A percentile compares a stretch with the other conserved stretches of the same genome.
These are phyloP conservation scores for Suillus discolor DNA, from an alignment of 768 basidiomycete species.

Conservation along the genomic window DNA sequence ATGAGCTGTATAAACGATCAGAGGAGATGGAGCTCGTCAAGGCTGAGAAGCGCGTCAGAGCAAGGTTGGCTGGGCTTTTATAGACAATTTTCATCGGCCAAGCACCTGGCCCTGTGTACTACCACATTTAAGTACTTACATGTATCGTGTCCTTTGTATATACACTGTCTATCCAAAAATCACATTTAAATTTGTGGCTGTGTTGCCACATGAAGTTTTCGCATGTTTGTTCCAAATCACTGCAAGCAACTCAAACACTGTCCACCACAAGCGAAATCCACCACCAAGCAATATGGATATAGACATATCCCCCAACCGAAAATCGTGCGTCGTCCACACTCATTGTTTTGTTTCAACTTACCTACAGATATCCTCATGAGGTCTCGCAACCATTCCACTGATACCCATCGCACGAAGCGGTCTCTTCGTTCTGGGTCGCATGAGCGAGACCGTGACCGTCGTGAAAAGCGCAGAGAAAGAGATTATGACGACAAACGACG, in stretches of 20 bases:
- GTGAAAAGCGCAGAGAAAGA: constrained; percentile 52
- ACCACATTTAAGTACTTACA: constrained; percentile 1
- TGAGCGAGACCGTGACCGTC: constrained; percentile 52
- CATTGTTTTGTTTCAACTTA: background rate
- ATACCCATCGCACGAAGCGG: constrained; percentile 70
- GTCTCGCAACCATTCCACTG: constrained; percentile 75
- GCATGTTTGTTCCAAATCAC: constrained; percentile 28
- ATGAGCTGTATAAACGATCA: constrained; percentile 50
- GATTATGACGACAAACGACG: constrained; percentile 63
- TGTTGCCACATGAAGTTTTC: constrained; percentile 34
- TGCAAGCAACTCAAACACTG: constrained; percentile 7
- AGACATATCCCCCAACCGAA: constrained; percentile 60
- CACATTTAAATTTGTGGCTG: constrained; percentile 26
- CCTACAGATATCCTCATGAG: constrained; percentile 32
- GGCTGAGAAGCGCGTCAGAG: constrained; percentile 61
- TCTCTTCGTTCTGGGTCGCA: constrained; percentile 75
- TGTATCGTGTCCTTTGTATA: background rate
- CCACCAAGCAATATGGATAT: constrained; percentile 61
- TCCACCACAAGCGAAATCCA: constrained; percentile 34
- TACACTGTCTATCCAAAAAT: background rate
- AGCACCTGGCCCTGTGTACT: background rate
- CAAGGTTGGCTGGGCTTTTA: constrained; percentile 45
- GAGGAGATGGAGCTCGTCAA: constrained; percentile 56
- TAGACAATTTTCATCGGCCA: constrained; percentile 14
- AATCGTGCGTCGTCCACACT: constrained; percentile 50